These are phyloP conservation scores for Zygotorulaspora danielsina DNA, from an alignment of 805 yeast genomes.

Conservation along the genomic window DNA sequence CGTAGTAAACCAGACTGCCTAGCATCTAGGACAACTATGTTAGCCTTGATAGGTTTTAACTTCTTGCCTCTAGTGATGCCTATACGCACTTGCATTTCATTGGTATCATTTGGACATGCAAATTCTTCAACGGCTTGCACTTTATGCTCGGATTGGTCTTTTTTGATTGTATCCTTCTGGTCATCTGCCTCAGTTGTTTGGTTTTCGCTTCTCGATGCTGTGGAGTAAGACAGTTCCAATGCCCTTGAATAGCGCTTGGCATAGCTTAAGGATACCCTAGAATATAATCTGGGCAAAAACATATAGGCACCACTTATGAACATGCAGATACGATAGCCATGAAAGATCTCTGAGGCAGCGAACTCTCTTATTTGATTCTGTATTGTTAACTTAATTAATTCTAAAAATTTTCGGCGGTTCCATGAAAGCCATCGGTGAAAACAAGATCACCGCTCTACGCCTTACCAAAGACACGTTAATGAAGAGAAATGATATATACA, in stretches of 20 bases:
- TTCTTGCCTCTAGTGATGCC: constrained; percentile 27
- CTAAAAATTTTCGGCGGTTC: constrained; percentile 2
- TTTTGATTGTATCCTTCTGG: no score
- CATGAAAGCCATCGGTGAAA: background rate
- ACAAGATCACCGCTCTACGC: background rate
- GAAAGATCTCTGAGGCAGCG: background rate
- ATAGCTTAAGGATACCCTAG: constrained; percentile 1
- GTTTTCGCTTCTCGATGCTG: background rate
- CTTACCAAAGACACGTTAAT: no score
- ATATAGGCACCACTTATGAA: constrained; percentile 1
- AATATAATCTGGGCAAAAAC: constrained; percentile 7
- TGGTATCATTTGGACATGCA: background rate
- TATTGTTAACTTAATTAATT: background rate
- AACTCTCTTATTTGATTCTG: background rate
- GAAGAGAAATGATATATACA: no score
- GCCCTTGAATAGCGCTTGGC: background rate
- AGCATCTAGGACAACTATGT: constrained; percentile 30
- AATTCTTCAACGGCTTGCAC: background rate
- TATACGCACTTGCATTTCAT: background rate
- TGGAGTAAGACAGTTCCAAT: background rate
- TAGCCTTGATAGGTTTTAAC: constrained; percentile 26
- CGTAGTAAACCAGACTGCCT: constrained; percentile 27
- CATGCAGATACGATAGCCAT: constrained; percentile 1
- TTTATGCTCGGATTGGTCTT: no score
- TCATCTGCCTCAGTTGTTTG: no score